These are phyloP conservation scores for Cercospora sesami DNA, from an alignment of 2,329 filamentous ascomycete genomes.

Conservation along the genomic window DNA sequence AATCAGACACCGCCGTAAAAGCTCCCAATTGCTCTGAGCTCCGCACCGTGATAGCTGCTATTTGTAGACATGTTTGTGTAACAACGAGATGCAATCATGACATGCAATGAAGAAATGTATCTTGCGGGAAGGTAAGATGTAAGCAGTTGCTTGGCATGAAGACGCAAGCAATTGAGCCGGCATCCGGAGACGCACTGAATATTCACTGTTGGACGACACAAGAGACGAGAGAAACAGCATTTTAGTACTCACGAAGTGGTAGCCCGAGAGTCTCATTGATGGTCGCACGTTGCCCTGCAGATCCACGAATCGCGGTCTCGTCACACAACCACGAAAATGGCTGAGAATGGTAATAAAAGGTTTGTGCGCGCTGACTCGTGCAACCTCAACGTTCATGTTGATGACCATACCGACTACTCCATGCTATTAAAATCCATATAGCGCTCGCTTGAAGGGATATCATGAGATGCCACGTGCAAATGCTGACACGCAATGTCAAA, in stretches of 20 bases:
- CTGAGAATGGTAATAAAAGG: background rate
- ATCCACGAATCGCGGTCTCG: background rate
- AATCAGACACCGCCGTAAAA: background rate
- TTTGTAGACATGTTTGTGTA: background rate
- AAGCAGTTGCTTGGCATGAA: background rate
- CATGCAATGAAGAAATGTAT: background rate
- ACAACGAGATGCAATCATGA: background rate
- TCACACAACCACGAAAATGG: background rate
- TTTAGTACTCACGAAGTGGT: background rate
- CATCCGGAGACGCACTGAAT: background rate
- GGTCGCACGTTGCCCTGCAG: background rate
- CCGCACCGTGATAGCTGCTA: background rate
- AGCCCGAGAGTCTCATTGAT: background rate
- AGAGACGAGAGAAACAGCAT: background rate
- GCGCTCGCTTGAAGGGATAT: background rate
- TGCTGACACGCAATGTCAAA: background rate
- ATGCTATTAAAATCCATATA: background rate
- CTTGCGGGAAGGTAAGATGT: background rate
- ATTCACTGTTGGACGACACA: background rate
- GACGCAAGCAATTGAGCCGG: background rate
- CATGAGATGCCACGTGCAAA: background rate
- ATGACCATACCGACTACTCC: background rate
- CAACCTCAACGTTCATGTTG: background rate
- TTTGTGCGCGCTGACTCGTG: background rate
- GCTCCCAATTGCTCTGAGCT: background rate